Percentiles rank a stretch among this genome's conserved stretches.
These are phyloP conservation scores for Stephanodiscus minutulus DNA, from an alignment of 108 stramenopile species.

Conservation along the genomic window DNA sequence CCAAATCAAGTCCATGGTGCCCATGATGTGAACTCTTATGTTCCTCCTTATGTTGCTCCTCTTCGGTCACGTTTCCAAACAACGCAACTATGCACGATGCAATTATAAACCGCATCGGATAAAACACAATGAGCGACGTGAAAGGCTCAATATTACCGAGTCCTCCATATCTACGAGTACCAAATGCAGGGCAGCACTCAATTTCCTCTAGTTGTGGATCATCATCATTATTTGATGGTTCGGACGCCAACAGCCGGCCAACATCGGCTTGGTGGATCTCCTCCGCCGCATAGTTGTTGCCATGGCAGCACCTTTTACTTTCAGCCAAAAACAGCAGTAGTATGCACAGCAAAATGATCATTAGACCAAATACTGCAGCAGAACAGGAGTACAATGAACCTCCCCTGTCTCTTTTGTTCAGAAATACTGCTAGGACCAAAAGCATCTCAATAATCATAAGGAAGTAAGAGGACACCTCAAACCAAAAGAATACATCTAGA, in stretches of 20 bases:
- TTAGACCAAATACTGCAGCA: conserved; percentile 57
- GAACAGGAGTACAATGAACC: conserved; percentile 14
- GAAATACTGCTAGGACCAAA: conserved; percentile 21
- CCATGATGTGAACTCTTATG: conserved; percentile 13
- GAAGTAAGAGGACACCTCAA: conserved; percentile 49
- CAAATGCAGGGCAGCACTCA: conserved; percentile 57
- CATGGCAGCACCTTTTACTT: conserved; percentile 62
- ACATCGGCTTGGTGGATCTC: background rate
- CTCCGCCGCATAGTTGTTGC: conserved; percentile 3
- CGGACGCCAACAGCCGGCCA: conserved; percentile 10
- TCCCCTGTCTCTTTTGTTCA: conserved; percentile 3
- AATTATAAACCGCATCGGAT: conserved; percentile 60
- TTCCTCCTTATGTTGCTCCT: conserved; percentile 4
- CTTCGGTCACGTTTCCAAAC: conserved; percentile 15
- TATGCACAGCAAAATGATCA: conserved; percentile 54
- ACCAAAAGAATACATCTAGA: conserved; percentile 55
- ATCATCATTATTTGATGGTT: background rate
- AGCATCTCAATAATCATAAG: conserved; percentile 53
- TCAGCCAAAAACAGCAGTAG: conserved; percentile 65
- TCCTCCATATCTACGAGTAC: conserved; percentile 65
- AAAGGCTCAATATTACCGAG: conserved; percentile 80
- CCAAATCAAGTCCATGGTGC: conserved; percentile 40
- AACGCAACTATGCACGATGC: conserved; percentile 33
- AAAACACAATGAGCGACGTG: conserved; percentile 67
- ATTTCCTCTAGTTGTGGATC: background rate